These are phyloP conservation scores for Papiliotrema nemorosa DNA, from an alignment of 1,284 basidiomycete genomes.

Conservation along the genomic window DNA sequence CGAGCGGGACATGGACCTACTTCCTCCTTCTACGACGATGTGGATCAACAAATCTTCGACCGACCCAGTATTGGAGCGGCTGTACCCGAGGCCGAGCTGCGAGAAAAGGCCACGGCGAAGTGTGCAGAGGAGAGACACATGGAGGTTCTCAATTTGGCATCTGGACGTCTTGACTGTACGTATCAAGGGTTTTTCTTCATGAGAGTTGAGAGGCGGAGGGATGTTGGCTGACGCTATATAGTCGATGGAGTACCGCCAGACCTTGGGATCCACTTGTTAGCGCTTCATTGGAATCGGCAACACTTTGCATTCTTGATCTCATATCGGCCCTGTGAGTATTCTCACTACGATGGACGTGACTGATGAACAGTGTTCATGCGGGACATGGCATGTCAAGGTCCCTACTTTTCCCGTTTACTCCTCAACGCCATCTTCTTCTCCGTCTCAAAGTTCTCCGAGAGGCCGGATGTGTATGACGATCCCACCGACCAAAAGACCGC, in stretches of 20 bases:
- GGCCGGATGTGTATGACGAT: slow-evolving; percentile 29
- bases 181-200: background rate
- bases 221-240: background rate
- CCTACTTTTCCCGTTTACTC: slow-evolving; percentile 34
- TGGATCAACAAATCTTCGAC: slow-evolving; percentile 5
- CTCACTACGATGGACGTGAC: background rate
- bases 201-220: too few species aligned
- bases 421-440: slow-evolving; percentile 39
- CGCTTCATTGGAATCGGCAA: slow-evolving; percentile 41
- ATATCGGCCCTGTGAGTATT: slow-evolving; percentile 23
- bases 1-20: slow-evolving; percentile 15
- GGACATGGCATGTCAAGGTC: slow-evolving; percentile 32
- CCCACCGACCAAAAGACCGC: slow-evolving; percentile 22
- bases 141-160: slow-evolving; percentile 32
- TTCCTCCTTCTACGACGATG: slow-evolving; percentile 14
- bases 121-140: slow-evolving; percentile 25
- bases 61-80: background rate
- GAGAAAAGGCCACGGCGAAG: slow-evolving; percentile 20
- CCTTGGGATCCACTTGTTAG: slow-evolving; percentile 33
- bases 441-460: slow-evolving; percentile 35
- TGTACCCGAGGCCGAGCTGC: slow-evolving; percentile 6
- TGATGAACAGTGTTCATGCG: slow-evolving; percentile 26
- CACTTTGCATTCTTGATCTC: slow-evolving; percentile 39
- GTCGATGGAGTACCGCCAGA: slow-evolving; percentile 36
- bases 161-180: slow-evolving; percentile 35